Percentiles rank a stretch among this genome's conserved stretches.
These are phyloP conservation scores for Trichoderma harzianum DNA, from an alignment of 2,329 filamentous ascomycete genomes.

Conservation along the genomic window DNA sequence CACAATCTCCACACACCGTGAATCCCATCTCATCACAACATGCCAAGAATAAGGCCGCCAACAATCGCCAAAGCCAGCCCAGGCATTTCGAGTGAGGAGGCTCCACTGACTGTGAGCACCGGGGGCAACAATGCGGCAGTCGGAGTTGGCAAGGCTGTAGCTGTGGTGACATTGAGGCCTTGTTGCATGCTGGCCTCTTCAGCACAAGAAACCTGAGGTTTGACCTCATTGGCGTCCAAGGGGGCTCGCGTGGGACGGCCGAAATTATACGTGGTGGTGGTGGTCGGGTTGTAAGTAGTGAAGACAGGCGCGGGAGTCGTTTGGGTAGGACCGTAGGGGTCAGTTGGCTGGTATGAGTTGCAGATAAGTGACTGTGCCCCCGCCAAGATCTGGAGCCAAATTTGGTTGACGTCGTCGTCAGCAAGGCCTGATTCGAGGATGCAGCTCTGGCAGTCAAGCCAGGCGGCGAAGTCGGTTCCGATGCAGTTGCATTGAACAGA, in stretches of 20 bases:
- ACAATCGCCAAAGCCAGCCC: conserved; percentile 27
- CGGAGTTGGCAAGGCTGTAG: background rate
- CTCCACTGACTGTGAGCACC: conserved; percentile 23
- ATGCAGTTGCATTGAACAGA: conserved; percentile 42
- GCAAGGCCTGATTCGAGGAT: conserved; percentile 38
- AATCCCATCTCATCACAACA: conserved; percentile 24
- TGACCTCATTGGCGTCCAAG: background rate
- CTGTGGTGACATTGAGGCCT: background rate
- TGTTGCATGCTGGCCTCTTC: background rate
- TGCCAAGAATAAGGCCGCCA: conserved; percentile 29
- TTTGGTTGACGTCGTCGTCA: conserved; percentile 34
- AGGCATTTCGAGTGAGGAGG: conserved; percentile 27
- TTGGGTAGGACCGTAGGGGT: conserved; percentile 35
- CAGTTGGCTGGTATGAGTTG: conserved; percentile 31
- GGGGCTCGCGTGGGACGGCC: conserved; percentile 20
- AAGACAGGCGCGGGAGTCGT: conserved; percentile 17
- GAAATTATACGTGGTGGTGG: conserved; percentile 21
- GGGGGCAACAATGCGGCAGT: background rate
- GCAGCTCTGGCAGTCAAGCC: conserved; percentile 41
- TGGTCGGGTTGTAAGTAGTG: conserved; percentile 34
- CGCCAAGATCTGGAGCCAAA: conserved; percentile 35
- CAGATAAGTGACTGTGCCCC: conserved; percentile 37
- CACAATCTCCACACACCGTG: background rate
- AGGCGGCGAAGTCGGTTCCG: conserved; percentile 42
- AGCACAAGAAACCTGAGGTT: background rate